A percentile compares a stretch with the other conserved stretches of the same genome.
These are phyloP conservation scores for Chaetomium strumarium DNA, from an alignment of 2,329 filamentous ascomycete genomes.

Conservation along the genomic window DNA sequence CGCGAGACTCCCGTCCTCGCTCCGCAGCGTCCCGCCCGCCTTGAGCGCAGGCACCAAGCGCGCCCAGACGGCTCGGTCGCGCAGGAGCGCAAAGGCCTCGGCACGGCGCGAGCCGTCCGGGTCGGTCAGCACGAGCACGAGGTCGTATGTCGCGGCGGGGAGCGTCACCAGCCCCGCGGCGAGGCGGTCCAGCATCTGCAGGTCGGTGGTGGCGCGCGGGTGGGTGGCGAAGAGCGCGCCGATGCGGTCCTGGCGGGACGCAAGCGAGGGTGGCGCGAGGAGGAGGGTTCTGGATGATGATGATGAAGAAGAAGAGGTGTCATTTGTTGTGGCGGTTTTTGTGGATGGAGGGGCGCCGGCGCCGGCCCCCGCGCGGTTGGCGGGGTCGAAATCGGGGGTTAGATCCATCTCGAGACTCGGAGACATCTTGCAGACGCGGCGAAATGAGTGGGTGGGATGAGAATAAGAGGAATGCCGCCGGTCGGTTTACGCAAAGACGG, in stretches of 20 bases:
- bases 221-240: conserved; percentile 58
- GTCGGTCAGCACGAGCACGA: conserved; percentile 78
- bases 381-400: conserved; percentile 45
- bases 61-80: conserved; percentile 56
- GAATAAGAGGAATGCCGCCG: background rate
- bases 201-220: conserved; percentile 71
- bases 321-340: conserved; percentile 12
- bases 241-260: conserved; percentile 75
- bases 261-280: conserved; percentile 83
- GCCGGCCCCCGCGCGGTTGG: conserved; percentile 7
- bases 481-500: background rate
- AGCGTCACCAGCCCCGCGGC: conserved; percentile 74
- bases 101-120: conserved; percentile 57
- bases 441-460: background rate
- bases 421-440: conserved; percentile 32
- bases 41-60: conserved; percentile 66
- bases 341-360: background rate
- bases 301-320: too few species aligned
- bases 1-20: conserved; percentile 59
- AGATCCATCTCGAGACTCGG: conserved; percentile 49
- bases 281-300: conserved; percentile 22
- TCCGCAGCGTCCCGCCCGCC: conserved; percentile 59
- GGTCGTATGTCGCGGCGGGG: conserved; percentile 71
- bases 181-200: conserved; percentile 97
- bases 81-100: conserved; percentile 60